Conservation (phyloP, 140 eudicot species). For the Senecio squalidus region DNA sequence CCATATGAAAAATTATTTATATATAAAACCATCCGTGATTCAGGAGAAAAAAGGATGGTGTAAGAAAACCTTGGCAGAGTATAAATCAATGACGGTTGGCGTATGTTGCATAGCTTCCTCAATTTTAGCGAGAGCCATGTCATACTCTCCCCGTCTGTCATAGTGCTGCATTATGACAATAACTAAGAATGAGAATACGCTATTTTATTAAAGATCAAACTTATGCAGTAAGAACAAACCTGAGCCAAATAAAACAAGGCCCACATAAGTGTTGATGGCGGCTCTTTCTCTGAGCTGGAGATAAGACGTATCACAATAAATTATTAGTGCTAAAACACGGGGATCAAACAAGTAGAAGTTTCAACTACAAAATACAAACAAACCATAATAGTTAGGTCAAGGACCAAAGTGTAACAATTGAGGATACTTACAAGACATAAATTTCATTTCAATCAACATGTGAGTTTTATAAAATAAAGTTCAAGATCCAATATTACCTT, state of each 20-base stretch:
- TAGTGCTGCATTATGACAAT: constrained; percentile 64
- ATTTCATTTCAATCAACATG: background rate
- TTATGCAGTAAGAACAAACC: constrained; percentile 38
- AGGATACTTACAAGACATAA: background rate
- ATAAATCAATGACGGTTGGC: constrained; percentile 95
- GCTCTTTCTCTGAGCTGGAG: constrained; percentile 81
- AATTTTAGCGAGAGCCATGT: constrained; percentile 66
- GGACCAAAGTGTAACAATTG: background rate
- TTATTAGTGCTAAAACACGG: background rate
- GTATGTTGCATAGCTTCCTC: constrained; percentile 94
- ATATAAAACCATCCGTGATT: background rate
- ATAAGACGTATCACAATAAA: constrained; percentile 10
- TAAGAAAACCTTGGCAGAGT: constrained; percentile 79
- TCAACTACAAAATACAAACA: background rate
- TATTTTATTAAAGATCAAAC: background rate
- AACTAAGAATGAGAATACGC: constrained; percentile 9
- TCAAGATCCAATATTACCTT: constrained; percentile 40
- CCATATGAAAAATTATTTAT: too few species aligned
- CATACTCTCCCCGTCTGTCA: constrained; percentile 75
- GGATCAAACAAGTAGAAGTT: background rate
- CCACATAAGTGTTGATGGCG: constrained; percentile 98
- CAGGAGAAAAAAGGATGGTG: background rate
- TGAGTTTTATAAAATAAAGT: background rate
- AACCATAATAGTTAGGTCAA: background rate
- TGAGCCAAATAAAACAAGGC: constrained; percentile 89